Evolutionary conservation across 1,284 basidiomycete genomes (phyloP), one percentile per base, ranked within the genome.

Genomic region (Sporisorium reilianum): DNA sequence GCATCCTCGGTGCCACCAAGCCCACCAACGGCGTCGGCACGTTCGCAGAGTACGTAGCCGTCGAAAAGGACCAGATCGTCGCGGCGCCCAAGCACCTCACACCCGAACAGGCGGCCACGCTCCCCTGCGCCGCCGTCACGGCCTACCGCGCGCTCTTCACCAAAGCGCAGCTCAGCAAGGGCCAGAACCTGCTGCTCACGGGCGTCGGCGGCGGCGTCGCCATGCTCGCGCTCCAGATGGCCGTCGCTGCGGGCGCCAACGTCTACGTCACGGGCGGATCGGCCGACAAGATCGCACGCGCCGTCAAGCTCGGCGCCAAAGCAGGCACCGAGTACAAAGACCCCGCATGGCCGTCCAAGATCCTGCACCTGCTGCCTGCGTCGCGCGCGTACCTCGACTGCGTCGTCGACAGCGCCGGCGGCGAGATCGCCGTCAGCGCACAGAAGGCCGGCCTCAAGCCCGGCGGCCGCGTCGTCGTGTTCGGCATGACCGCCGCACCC

Each of bases 191-290:
- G 34, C 88, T 95, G 38, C 91, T 95, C 58, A 87, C 87, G 5
- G 85, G 86, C 25, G 83, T 85, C 16, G 86, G 85, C 7, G 87
- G 93, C 12, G 93, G 93, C 8, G 93, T 95, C 28, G 93, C 93
- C 0, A 86, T 95, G 23, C 80, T 90, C 38, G 91, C 92, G 0
- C 85, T 94, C 55, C 93, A 94, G 82, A 85, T 94, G 23, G 92
- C 90, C 78, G 80, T 93, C 1, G 92, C 91, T 0, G 89, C 88
- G 0, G 92, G 92, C 9, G 92, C 91, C 0, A 89, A 89, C 48
- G 92, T 94, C 11, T 94, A 90, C 83, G 92, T 94, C n/a, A 93
- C 93, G 0, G 93, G 91, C 64, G 89, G 92, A 1, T 89, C 85
- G 42, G 85, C 88, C 22, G 89, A 89, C 1, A 95, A 95, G 86